These are phyloP conservation scores for Neonectria punicea DNA, from an alignment of 2,329 filamentous ascomycete genomes.

Conservation along the genomic window DNA sequence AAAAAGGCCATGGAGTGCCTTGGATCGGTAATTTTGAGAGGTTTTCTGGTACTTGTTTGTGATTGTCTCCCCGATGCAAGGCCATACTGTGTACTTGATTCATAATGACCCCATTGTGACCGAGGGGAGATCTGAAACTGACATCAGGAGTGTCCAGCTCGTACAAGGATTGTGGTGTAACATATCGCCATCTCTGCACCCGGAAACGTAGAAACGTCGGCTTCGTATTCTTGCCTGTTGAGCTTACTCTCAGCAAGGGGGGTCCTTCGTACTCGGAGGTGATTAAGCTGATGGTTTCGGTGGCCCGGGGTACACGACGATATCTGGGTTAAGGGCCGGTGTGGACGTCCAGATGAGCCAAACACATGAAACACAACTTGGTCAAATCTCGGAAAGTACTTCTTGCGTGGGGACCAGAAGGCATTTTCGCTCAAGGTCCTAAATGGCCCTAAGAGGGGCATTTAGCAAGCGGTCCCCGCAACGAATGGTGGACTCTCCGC, in stretches of 20 bases:
- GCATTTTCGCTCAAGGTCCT: not conserved
- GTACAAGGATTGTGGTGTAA: not conserved
- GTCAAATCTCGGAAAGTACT: not conserved
- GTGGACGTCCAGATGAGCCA: not conserved
- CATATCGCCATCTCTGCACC: not conserved
- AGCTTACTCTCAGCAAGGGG: not conserved
- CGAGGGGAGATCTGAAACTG: not conserved
- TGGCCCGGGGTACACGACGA: constrained; percentile 1
- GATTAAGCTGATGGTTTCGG: constrained; percentile 1
- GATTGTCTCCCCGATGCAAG: not conserved
- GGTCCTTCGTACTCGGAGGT: not conserved
- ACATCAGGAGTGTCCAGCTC: not conserved
- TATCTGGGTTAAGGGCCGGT: not conserved
- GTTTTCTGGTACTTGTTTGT: not conserved
- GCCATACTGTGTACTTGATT: not conserved
- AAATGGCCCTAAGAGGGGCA: not conserved
- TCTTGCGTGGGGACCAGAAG: constrained; percentile 1
- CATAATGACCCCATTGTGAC: not conserved
- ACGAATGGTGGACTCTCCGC: constrained; percentile 5
- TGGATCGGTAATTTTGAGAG: not conserved
- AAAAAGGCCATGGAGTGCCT: not conserved
- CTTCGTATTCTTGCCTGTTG: not conserved
- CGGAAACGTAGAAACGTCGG: not conserved
- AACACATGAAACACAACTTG: not conserved
- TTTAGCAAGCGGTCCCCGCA: constrained; percentile 11